A percentile compares a stretch with the other conserved stretches of the same genome.
Conservation (phyloP, 2,329 filamentous ascomycete species). For the Daldinia sp. region DNA sequence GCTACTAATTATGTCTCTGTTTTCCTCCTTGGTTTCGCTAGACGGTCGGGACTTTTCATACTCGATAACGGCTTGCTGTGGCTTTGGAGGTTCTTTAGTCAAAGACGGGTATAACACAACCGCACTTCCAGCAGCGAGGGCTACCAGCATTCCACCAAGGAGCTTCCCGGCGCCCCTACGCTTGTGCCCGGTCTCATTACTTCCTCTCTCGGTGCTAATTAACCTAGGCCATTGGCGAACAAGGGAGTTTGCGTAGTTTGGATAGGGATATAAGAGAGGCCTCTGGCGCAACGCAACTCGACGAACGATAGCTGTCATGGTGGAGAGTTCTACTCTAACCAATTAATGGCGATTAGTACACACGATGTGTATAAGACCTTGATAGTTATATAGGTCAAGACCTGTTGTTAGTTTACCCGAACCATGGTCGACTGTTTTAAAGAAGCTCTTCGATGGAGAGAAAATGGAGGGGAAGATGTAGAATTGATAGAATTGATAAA, state of each 20-base stretch:
- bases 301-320: slow-evolving; percentile 33
- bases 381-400: neutral
- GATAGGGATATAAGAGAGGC: slow-evolving; percentile 29
- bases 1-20: slow-evolving; percentile 78
- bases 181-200: neutral
- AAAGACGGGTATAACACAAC: slow-evolving; percentile 38
- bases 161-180: slow-evolving; percentile 35
- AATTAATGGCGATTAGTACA: slow-evolving; percentile 1
- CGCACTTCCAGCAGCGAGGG: slow-evolving; percentile 39
- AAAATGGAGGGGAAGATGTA: too few species aligned
- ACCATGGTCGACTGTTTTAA: slow-evolving; percentile 1
- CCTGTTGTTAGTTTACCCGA: neutral
- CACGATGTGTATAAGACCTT: neutral
- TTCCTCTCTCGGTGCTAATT: slow-evolving; percentile 29
- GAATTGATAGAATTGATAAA: too few species aligned
- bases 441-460: neutral
- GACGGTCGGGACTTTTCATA: slow-evolving; percentile 73
- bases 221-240: slow-evolving; percentile 37
- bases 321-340: slow-evolving; percentile 9
- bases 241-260: slow-evolving; percentile 1
- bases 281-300: slow-evolving; percentile 38
- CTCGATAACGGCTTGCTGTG: slow-evolving; percentile 61
- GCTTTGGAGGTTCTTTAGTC: slow-evolving; percentile 37
- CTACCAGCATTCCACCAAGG: slow-evolving; percentile 39
- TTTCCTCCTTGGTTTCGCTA: slow-evolving; percentile 72